These are phyloP conservation scores for Mesembryanthemum crystallinum DNA, from an alignment of 148 eudicot species.

Conservation along the genomic window DNA sequence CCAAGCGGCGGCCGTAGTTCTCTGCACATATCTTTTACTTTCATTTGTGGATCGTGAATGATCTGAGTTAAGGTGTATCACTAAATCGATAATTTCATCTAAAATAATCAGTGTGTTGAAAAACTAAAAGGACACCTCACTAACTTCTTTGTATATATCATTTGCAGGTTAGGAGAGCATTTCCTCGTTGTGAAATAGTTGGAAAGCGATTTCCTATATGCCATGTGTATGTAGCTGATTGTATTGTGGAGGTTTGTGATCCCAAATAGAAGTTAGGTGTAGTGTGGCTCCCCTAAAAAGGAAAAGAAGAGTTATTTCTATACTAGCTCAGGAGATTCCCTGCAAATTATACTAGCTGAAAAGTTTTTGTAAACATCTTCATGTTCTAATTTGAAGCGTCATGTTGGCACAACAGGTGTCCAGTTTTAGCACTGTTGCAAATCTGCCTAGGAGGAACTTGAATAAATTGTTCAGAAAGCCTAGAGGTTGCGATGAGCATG, in stretches of 20 bases:
- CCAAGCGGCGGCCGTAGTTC: not conserved
- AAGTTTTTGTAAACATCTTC: not conserved
- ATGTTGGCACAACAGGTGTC: conserved; percentile 28
- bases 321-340: not conserved
- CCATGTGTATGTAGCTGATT: conserved; percentile 30
- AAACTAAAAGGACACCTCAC: not conserved
- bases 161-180: conserved; percentile 22
- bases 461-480: conserved; percentile 16
- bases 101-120: too few species aligned
- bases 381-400: not conserved
- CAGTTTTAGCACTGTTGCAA: conserved; percentile 33
- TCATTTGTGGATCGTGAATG: not conserved
- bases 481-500: conserved; percentile 23
- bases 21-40: not conserved
- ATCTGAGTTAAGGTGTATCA: not conserved
- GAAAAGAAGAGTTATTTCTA: not conserved
- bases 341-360: not conserved
- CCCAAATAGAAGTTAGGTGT: not conserved
- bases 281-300: not conserved
- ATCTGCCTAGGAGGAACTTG: conserved; percentile 6
- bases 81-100: not conserved
- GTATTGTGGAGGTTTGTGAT: conserved; percentile 27
- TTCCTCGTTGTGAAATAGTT: conserved; percentile 26
- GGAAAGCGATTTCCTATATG: conserved; percentile 34
- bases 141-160: not conserved